Evolutionary conservation across 2,329 filamentous ascomycete genomes (phyloP), one percentile per base, ranked within the genome.

Genomic region (Fusarium stilboides): DNA sequence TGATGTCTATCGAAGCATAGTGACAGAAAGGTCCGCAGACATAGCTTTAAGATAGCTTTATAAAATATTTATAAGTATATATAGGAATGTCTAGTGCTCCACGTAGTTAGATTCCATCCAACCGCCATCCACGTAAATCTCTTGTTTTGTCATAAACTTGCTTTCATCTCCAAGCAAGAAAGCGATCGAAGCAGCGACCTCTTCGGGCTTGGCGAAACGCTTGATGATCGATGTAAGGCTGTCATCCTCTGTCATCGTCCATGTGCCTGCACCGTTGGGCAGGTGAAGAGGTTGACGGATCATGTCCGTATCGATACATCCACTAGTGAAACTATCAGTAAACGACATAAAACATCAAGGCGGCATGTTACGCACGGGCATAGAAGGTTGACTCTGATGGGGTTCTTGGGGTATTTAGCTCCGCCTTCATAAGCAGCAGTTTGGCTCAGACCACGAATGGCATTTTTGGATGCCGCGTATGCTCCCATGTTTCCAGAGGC

Each of bases 401-500:
- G 71, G n/a, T 74, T 74, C 46, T 71, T 63, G 26, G 71, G 71
- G 15, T 73, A 68, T 49, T 76, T 71, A 3, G 61, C 56, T 24
- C 72, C 76, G 4, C 72, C 67, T 57, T 77, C 76, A 44, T 72
- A 75, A 8, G 76, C 74, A 6, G 74, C 76, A 39, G 46, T 53
- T 33, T 74, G 71, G 44, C 73, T 77, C 49, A 77, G 63, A 4
- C 76, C 74, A 1, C 73, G 57, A 8, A 77, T 58, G 13, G 69
- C 77, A 44, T 78, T 77, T 61, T 78, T 78, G n/a, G 74, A 77
- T 1, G 77, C 76, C 8, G 74, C 73, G 39, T 78, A 78, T 6
- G 79, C 79, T 13, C 77, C 75, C 56, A 74, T 71, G 17, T 74
- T 76, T 10, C 71, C 74, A 1, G 76, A 78, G 6, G 82, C 83